Conservation (phyloP, 2,329 filamentous ascomycete genomes). For the Xylaria digitata region DNA sequence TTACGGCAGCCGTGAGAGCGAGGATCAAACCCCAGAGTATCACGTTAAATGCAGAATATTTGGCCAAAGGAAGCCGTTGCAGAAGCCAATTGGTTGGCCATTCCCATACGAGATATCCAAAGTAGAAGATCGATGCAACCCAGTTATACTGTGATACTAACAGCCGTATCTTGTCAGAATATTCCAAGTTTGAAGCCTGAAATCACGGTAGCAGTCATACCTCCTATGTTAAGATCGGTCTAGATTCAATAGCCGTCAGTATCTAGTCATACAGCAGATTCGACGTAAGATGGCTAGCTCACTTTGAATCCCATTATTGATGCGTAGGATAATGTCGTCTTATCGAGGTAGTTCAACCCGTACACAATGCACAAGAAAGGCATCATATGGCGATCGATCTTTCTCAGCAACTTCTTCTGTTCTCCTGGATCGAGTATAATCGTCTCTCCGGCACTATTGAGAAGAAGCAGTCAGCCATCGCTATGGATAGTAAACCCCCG, state of each 20-base stretch:
- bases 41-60: constrained; percentile 73
- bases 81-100: constrained; percentile 74
- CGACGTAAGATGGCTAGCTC: constrained; percentile 13
- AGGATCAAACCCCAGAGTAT: constrained; percentile 67
- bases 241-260: neutral
- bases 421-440: constrained; percentile 54
- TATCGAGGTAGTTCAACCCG: constrained; percentile 66
- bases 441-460: constrained; percentile 47
- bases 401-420: constrained; percentile 55
- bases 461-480: constrained; percentile 11
- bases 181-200: neutral
- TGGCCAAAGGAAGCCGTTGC: constrained; percentile 72
- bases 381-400: constrained; percentile 61
- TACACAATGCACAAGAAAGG: constrained; percentile 68
- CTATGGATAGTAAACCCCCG: neutral
- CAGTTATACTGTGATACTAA: constrained; percentile 50
- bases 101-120: constrained; percentile 67
- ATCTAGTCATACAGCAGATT: neutral
- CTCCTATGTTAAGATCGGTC: constrained; percentile 42
- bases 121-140: constrained; percentile 64
- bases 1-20: constrained; percentile 51
- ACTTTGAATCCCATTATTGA: constrained; percentile 64
- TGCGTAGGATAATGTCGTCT: constrained; percentile 59
- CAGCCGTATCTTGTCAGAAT: constrained; percentile 55
- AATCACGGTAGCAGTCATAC: constrained; percentile 29